Conservation (phyloP, 148 eudicot species). For the Fallopia convolvulus region DNA sequence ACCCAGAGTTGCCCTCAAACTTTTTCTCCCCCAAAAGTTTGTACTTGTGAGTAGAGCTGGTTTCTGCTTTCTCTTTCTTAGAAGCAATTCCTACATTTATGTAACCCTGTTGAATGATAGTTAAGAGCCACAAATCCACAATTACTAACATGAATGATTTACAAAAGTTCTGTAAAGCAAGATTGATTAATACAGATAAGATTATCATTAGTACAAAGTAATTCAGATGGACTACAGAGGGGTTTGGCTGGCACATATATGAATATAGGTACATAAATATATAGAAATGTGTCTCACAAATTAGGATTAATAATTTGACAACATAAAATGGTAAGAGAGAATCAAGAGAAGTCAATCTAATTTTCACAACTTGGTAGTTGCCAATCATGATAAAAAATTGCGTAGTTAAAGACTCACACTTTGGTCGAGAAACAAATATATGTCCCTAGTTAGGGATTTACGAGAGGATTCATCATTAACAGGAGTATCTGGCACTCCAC, state of each 20-base stretch:
- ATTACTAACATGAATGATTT: background rate
- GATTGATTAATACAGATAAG: background rate
- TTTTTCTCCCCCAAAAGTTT: constrained; percentile 56
- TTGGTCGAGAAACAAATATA: constrained; percentile 74
- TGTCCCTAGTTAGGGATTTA: constrained; percentile 61
- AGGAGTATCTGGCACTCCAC: constrained; percentile 59
- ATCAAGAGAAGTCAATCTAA: constrained; percentile 3
- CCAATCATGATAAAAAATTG: background rate
- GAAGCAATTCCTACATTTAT: constrained; percentile 89
- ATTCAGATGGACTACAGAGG: background rate
- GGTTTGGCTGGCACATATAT: background rate
- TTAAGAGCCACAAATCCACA: constrained; percentile 14
- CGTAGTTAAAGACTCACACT: constrained; percentile 50
- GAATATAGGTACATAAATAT: background rate
- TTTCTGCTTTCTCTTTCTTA: constrained; percentile 49
- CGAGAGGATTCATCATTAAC: constrained; percentile 37
- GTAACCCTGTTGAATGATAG: constrained; percentile 57
- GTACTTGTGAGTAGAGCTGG: constrained; percentile 37
- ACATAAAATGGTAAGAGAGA: constrained; percentile 13
- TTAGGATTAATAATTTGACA: background rate
- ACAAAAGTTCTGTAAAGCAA: background rate
- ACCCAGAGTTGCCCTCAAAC: constrained; percentile 40
- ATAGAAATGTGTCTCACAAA: background rate
- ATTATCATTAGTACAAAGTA: constrained; percentile 1
- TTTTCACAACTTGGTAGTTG: background rate